Conservation (phyloP, 116 monocot genomes). For the Papilionanthe hybrid region DNA sequence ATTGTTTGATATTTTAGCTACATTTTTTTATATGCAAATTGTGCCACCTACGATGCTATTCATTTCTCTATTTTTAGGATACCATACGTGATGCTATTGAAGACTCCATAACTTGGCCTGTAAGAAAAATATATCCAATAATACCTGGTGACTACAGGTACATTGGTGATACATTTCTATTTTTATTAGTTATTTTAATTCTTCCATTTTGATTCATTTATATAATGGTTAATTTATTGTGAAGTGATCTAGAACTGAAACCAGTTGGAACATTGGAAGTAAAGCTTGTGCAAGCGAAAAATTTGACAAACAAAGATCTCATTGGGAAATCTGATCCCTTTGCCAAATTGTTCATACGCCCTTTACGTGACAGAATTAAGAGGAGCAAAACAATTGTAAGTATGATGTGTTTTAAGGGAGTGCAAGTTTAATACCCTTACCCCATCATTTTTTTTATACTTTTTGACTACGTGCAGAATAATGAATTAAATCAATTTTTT, state of each 20-base stretch:
- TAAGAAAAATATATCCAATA: slow-evolving; percentile 82
- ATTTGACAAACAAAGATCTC: slow-evolving; percentile 93
- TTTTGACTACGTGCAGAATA: slow-evolving; percentile 52
- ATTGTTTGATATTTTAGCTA: neutral
- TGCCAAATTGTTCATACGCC: slow-evolving; percentile 72
- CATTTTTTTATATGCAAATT: neutral
- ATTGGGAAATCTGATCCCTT: slow-evolving; percentile 98
- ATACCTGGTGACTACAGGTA: slow-evolving; percentile 98
- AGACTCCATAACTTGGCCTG: slow-evolving; percentile 89
- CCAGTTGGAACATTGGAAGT: slow-evolving; percentile 86
- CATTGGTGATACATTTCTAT: neutral
- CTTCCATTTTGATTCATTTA: neutral
- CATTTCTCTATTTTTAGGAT: slow-evolving; percentile 38
- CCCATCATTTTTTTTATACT: neutral
- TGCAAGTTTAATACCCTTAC: neutral
- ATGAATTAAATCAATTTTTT: slow-evolving; percentile 96
- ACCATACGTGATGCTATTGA: slow-evolving; percentile 89
- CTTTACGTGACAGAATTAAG: slow-evolving; percentile 79
- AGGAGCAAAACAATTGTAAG: slow-evolving; percentile 92
- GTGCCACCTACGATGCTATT: neutral
- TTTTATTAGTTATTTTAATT: neutral
- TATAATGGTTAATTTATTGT: neutral
- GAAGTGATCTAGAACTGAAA: slow-evolving; percentile 86
- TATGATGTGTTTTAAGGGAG: slow-evolving; percentile 6
- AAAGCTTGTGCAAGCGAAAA: slow-evolving; percentile 86